Evolutionary conservation across 257 asterid species (phyloP).

Genomic region (Ophiorrhiza pumila): DNA sequence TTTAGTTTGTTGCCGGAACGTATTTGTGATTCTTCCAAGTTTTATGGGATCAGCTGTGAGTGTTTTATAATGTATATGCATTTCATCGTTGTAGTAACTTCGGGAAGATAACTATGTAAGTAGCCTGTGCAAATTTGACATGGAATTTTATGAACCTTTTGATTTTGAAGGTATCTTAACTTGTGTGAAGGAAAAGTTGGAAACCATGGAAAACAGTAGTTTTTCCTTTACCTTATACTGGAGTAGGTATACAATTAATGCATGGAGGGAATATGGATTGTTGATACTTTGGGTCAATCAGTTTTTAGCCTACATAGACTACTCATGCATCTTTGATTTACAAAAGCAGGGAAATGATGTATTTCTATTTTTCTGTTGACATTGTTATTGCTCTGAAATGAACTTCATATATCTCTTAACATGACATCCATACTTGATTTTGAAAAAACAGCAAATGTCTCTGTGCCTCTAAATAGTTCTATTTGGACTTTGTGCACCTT

Average conservation of each 20-base stretch:
- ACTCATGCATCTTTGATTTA: neutral
- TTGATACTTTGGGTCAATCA: neutral
- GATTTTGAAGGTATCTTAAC: neutral
- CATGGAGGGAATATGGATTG: neutral
- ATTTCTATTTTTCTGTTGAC: neutral
- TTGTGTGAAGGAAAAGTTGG: neutral
- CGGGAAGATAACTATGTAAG: neutral
- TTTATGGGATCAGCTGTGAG: no score
- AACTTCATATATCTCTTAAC: neutral
- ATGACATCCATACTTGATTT: neutral
- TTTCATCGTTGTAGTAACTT: neutral
- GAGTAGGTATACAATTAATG: neutral
- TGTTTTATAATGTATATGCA: neutral
- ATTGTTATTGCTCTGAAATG: neutral
- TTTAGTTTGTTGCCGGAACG: neutral
- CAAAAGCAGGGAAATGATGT: neutral
- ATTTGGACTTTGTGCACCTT: neutral
- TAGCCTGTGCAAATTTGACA: neutral
- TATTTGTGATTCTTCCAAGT: neutral
- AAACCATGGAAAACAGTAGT: neutral
- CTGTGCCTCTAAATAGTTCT: neutral
- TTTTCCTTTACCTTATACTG: neutral
- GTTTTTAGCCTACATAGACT: neutral
- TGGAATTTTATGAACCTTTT: neutral
- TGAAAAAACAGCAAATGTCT: neutral